phyloP scores from a whole-genome alignment of 2,329 filamentous ascomycete species.

The Fusarium oligoseptatum region DNA sequence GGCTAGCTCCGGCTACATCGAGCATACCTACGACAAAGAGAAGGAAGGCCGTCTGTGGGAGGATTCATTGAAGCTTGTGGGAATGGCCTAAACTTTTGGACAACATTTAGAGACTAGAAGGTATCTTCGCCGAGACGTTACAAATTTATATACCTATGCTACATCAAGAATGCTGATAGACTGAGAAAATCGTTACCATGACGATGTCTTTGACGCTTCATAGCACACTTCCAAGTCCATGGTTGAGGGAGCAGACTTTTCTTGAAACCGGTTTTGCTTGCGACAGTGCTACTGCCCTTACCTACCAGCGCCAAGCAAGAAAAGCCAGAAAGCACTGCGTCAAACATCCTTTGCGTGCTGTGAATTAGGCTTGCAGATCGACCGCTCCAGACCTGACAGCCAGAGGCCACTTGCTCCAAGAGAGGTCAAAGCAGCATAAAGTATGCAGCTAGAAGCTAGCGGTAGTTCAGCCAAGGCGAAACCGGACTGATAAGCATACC shows the following conservation, averaged over 20 bases:
- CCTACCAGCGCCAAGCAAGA: not conserved
- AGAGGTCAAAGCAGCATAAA: not conserved
- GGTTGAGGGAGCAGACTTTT: not conserved
- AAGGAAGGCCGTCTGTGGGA: slow-evolving; percentile 31
- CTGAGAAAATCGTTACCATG: not conserved
- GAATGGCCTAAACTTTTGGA: slow-evolving; percentile 7
- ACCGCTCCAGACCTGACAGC: not conserved
- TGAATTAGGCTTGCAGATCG: not conserved
- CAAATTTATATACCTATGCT: not conserved
- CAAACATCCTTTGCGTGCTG: not conserved
- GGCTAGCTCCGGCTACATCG: slow-evolving; percentile 7
- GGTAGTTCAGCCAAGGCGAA: not conserved
- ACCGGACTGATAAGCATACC: not conserved
- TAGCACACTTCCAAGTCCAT: not conserved
- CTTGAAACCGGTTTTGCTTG: not conserved
- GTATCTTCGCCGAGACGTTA: not conserved
- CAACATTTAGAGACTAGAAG: not conserved
- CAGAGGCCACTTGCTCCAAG: not conserved
- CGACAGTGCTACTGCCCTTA: not conserved
- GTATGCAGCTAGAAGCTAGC: not conserved
- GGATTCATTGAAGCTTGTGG: slow-evolving; percentile 36
- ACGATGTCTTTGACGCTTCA: not conserved
- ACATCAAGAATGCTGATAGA: not conserved
- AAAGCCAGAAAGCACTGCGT: not conserved
- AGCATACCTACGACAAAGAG: slow-evolving; percentile 27